Conservation (phyloP, 768 basidiomycete genomes). For the Tricholoma saponaceum region DNA sequence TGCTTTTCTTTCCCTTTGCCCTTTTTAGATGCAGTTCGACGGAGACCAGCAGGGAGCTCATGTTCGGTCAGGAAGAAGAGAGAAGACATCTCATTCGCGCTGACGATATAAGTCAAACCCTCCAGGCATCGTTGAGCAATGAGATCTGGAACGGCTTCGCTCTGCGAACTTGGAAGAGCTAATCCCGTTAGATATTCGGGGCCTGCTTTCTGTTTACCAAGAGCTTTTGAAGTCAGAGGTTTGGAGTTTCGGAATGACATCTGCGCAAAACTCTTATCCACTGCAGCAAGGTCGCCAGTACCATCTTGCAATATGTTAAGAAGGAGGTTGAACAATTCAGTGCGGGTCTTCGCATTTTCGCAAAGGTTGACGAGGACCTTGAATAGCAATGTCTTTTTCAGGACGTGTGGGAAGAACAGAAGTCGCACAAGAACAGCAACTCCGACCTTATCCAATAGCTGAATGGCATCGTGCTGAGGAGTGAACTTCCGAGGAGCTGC, state of each 20-base stretch:
- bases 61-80: constrained; percentile 96
- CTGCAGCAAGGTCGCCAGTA: constrained; percentile 84
- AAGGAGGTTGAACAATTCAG: constrained; percentile 90
- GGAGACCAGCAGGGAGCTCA: constrained; percentile 78
- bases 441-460: constrained; percentile 86
- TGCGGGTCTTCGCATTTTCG: constrained; percentile 89
- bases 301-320: constrained; percentile 95
- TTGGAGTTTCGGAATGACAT: constrained; percentile 70
- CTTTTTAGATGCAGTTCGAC: constrained; percentile 68
- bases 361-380: constrained; percentile 92
- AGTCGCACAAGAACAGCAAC: constrained; percentile 87
- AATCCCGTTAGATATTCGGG: constrained; percentile 49
- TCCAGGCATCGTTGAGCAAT: constrained; percentile 95
- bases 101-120: constrained; percentile 83
- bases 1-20: constrained; percentile 96
- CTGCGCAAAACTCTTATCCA: constrained; percentile 92
- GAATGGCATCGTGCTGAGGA: constrained; percentile 80
- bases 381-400: constrained; percentile 81
- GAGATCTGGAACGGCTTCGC: constrained; percentile 86
- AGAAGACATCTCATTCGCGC: constrained; percentile 77
- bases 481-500: constrained; percentile 44
- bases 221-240: constrained; percentile 48
- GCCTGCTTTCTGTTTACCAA: constrained; percentile 66
- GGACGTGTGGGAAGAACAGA: constrained; percentile 93
- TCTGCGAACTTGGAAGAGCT: constrained; percentile 48